Conservation (phyloP, 2,329 filamentous ascomycete genomes). For the Diplodia scrobiculata region DNA sequence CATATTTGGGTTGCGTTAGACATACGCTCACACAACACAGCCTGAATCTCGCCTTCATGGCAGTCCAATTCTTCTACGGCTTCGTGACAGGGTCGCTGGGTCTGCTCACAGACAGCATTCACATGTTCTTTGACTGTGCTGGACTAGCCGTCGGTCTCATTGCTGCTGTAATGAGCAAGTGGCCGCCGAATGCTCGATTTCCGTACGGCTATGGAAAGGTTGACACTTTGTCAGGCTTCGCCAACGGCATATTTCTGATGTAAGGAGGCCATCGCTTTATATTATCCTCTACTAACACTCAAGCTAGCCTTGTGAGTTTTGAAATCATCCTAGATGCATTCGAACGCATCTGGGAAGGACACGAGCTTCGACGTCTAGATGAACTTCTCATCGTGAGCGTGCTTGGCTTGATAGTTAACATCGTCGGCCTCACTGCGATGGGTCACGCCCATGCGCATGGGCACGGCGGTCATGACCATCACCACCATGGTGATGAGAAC, state of each 20-base stretch:
- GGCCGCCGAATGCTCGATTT: constrained; percentile 84
- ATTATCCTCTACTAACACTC: constrained; percentile 30
- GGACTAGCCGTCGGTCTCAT: constrained; percentile 87
- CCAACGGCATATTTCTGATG: constrained; percentile 93
- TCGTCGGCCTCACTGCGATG: constrained; percentile 88
- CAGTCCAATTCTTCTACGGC: constrained; percentile 90
- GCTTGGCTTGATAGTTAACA: constrained; percentile 82
- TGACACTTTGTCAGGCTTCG: constrained; percentile 92
- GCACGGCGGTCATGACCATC: constrained; percentile 47
- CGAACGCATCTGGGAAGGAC: constrained; percentile 80
- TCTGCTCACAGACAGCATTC: constrained; percentile 94
- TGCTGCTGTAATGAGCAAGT: constrained; percentile 93
- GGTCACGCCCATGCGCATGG: constrained; percentile 62
- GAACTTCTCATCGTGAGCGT: constrained; percentile 89
- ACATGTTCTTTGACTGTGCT: constrained; percentile 99
- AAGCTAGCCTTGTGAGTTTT: constrained; percentile 78
- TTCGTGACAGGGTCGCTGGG: constrained; percentile 91
- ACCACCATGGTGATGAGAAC: constrained; percentile 82
- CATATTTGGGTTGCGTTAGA: background rate
- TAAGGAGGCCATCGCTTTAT: constrained; percentile 46
- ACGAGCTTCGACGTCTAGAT: constrained; percentile 77
- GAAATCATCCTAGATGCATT: constrained; percentile 96
- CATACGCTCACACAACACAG: constrained; percentile 49
- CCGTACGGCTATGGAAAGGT: constrained; percentile 97
- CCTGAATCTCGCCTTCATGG: constrained; percentile 93